Evolutionary conservation across 768 basidiomycete genomes (phyloP).

Genomic region (Podaxis sp.): DNA sequence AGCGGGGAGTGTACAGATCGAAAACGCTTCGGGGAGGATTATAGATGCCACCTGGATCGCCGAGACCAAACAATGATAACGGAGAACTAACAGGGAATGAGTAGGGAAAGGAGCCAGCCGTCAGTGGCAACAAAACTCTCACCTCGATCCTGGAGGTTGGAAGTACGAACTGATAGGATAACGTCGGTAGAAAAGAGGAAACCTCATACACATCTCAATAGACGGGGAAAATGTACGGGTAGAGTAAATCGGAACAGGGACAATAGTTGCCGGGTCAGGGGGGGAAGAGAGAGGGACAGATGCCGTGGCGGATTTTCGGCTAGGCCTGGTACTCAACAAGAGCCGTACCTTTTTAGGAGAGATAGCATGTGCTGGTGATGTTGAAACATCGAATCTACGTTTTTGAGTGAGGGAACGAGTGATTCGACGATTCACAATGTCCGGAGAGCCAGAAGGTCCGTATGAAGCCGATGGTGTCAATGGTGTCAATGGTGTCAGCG

Average conservation of each 20-base stretch:
- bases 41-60: slow-evolving; percentile 49
- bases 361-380: not conserved
- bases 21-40: slow-evolving; percentile 60
- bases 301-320: not conserved
- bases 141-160: slow-evolving; percentile 39
- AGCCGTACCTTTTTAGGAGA: slow-evolving; percentile 8
- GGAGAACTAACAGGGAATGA: slow-evolving; percentile 30
- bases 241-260: slow-evolving; percentile 23
- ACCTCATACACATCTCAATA: slow-evolving; percentile 47
- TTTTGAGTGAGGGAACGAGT: slow-evolving; percentile 7
- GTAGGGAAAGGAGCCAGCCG: not conserved
- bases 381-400: not conserved
- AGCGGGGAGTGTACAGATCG: slow-evolving; percentile 80
- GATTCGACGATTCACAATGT: not conserved
- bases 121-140: slow-evolving; percentile 18
- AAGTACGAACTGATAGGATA: slow-evolving; percentile 67
- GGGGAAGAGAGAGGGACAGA: not conserved
- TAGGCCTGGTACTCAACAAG: not conserved
- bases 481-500: slow-evolving; percentile 14
- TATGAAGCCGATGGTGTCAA: slow-evolving; percentile 3
- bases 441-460: slow-evolving; percentile 1
- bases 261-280: not conserved
- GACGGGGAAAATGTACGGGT: slow-evolving; percentile 52
- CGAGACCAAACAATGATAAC: slow-evolving; percentile 31
- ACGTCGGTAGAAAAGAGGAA: slow-evolving; percentile 66